Evolutionary conservation across 306 rosid species (phyloP).

Genomic region (Quercus wislizeni): DNA sequence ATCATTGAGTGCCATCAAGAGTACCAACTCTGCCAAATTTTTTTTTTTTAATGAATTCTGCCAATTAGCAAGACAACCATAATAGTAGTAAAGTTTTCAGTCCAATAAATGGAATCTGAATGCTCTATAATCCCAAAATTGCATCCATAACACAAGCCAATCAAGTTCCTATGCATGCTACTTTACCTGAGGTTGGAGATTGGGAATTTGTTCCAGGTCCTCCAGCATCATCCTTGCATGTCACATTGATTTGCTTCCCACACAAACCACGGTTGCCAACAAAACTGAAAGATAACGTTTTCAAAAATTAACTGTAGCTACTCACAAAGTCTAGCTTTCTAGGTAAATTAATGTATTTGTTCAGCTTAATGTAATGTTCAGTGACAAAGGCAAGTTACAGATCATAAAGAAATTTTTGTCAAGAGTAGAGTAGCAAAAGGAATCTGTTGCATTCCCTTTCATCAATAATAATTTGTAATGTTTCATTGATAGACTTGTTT

Average conservation of each 20-base stretch:
- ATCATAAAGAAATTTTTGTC: not conserved
- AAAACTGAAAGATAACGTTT: slow-evolving; percentile 51
- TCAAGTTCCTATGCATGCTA: slow-evolving; percentile 5
- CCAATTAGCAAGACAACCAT: slow-evolving; percentile 1
- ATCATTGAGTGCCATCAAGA: slow-evolving; percentile 9
- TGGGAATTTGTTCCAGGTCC: slow-evolving; percentile 39
- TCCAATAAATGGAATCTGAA: slow-evolving; percentile 6
- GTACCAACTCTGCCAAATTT: not conserved
- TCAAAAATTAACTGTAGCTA: not conserved
- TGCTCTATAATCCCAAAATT: slow-evolving; percentile 2
- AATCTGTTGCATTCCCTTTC: not conserved
- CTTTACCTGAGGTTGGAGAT: slow-evolving; percentile 53
- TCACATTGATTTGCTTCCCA: slow-evolving; percentile 60
- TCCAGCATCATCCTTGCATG: slow-evolving; percentile 66
- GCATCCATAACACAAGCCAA: slow-evolving; percentile 11
- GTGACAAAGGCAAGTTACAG: not conserved
- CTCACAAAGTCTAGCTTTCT: not conserved
- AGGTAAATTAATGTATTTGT: slow-evolving; percentile 2
- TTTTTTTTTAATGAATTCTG: no score
- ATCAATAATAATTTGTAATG: not conserved
- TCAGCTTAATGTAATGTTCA: not conserved
- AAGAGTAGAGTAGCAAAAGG: not conserved
- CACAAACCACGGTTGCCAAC: slow-evolving; percentile 93
- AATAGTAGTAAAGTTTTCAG: slow-evolving; percentile 1
- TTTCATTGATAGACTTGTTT: not conserved